These are phyloP conservation scores for Zygoascus bituminiphila DNA, from an alignment of 805 yeast genomes.

Conservation along the genomic window DNA sequence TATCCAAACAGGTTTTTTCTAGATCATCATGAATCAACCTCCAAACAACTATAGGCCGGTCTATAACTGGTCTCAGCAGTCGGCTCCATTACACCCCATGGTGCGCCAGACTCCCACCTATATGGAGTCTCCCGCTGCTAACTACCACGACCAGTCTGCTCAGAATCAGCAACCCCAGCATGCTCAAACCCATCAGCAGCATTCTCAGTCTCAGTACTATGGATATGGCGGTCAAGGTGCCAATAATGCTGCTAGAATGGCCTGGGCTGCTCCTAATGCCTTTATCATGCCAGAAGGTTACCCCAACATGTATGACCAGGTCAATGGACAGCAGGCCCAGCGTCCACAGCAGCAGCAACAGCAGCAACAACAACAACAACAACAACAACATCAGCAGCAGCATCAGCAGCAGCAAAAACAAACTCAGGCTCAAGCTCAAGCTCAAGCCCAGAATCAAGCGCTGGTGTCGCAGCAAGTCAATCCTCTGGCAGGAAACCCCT, in stretches of 20 bases:
- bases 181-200: conserved; percentile 5
- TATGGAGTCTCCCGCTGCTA: conserved; percentile 8
- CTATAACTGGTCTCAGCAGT: conserved; percentile 7
- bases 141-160: conserved; percentile 7
- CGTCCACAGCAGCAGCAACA: not conserved
- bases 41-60: conserved; percentile 4
- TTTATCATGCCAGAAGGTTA: conserved; percentile 1
- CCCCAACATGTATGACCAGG: not conserved
- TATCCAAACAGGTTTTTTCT: too few species aligned
- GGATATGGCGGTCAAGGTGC: not conserved
- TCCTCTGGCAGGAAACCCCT: not conserved
- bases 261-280: conserved; percentile 1
- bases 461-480: not conserved
- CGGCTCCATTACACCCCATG: conserved; percentile 9
- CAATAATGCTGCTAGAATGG: not conserved
- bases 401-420: conserved; percentile 5
- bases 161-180: conserved; percentile 5
- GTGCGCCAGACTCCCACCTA: conserved; percentile 4
- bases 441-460: conserved; percentile 8
- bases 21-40: not conserved
- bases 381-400: conserved; percentile 9
- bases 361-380: conserved; percentile 3
- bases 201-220: not conserved
- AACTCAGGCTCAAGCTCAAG: conserved; percentile 14
- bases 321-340: not conserved